Evolutionary conservation across 345 rosid species (phyloP).

Genomic region (Gossypium stocksii): DNA sequence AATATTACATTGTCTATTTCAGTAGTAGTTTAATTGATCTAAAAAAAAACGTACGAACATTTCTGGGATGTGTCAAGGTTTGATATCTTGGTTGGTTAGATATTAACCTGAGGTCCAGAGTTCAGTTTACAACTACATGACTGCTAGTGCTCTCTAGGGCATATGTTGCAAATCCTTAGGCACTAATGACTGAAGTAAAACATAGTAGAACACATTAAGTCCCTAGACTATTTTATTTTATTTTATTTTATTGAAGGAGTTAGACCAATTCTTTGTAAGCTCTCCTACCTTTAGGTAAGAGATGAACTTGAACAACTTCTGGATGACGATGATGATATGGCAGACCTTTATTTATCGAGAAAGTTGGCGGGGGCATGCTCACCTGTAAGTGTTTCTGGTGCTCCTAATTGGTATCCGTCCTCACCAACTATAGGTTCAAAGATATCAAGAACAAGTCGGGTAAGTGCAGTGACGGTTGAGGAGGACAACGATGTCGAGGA

Average conservation of each 20-base stretch:
- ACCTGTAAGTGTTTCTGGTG: constrained; percentile 38
- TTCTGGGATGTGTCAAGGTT: no score
- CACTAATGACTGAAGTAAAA: neutral
- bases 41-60: neutral
- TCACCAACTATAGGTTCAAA: constrained; percentile 44
- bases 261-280: neutral
- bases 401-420: constrained; percentile 31
- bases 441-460: constrained; percentile 43
- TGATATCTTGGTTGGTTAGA: neutral
- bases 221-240: no score
- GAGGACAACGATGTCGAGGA: constrained; percentile 58
- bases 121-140: neutral
- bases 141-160: neutral
- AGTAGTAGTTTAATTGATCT: neutral
- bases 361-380: constrained; percentile 33
- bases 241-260: neutral
- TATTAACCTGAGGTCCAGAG: neutral
- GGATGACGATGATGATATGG: constrained; percentile 58
- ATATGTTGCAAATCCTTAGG: neutral
- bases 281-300: constrained; percentile 32
- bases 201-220: neutral
- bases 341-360: constrained; percentile 51
- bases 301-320: constrained; percentile 54
- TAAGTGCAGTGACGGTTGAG: constrained; percentile 32
- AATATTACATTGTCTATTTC: no score